These are phyloP conservation scores for Trametes gibbosa DNA, from an alignment of 768 basidiomycete genomes.

Conservation along the genomic window DNA sequence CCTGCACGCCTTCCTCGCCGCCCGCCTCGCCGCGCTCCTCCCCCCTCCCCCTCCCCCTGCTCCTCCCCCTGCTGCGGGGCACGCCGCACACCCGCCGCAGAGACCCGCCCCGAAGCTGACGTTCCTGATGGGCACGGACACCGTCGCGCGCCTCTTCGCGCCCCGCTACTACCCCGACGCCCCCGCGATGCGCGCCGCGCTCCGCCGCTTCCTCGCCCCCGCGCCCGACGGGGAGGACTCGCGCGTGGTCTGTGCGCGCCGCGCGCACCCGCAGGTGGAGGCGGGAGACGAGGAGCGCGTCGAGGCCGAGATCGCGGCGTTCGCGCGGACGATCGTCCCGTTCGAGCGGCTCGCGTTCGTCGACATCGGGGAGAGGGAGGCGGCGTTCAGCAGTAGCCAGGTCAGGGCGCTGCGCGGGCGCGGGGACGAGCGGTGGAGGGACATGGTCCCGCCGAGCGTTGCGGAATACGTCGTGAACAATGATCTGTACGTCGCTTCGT, in stretches of 20 bases:
- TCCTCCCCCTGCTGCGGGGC: not conserved
- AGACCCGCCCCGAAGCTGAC: slow-evolving; percentile 46
- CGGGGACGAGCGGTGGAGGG: slow-evolving; percentile 41
- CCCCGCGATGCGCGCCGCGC: slow-evolving; percentile 51
- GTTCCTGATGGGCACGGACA: slow-evolving; percentile 83
- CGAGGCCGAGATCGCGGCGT: slow-evolving; percentile 29
- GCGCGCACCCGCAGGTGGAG: slow-evolving; percentile 32
- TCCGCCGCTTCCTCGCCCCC: slow-evolving; percentile 54
- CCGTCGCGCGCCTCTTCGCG: slow-evolving; percentile 75
- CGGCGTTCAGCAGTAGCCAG: slow-evolving; percentile 65
- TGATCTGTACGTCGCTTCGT: slow-evolving; percentile 39
- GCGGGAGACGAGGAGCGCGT: slow-evolving; percentile 28
- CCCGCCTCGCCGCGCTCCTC: slow-evolving; percentile 29
- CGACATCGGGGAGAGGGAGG: slow-evolving; percentile 56
- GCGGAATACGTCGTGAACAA: slow-evolving; percentile 51
- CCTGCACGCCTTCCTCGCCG: slow-evolving; percentile 50
- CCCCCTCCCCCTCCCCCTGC: not conserved
- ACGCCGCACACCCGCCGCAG: too few relatives aligned
- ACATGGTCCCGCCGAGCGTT: slow-evolving; percentile 44
- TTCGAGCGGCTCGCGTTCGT: slow-evolving; percentile 53
- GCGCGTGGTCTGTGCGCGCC: slow-evolving; percentile 63
- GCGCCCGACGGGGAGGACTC: slow-evolving; percentile 51
- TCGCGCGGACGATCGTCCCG: slow-evolving; percentile 50
- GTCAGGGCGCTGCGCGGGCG: slow-evolving; percentile 48
- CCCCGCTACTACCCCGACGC: slow-evolving; percentile 66